Conservation (phyloP, 768 basidiomycete species). For the Mycena filopes region DNA sequence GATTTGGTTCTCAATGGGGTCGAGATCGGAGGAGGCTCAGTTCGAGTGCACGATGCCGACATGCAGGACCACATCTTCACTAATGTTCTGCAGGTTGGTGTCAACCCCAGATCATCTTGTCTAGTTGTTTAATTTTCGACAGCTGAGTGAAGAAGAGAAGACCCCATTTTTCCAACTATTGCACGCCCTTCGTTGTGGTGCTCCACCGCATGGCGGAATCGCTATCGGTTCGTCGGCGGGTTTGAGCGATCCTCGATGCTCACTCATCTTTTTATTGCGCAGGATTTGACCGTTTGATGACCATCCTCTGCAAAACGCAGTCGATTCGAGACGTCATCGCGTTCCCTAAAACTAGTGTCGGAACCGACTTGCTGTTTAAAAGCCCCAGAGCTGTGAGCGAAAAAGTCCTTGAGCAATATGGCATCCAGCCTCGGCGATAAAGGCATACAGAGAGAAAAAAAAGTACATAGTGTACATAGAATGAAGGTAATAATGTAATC, state of each 20-base stretch:
- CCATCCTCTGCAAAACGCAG: slow-evolving; percentile 86
- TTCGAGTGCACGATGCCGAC: slow-evolving; percentile 87
- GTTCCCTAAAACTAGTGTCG: slow-evolving; percentile 90
- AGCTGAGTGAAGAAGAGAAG: slow-evolving; percentile 82
- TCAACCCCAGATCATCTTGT: slow-evolving; percentile 15
- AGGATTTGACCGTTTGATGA: slow-evolving; percentile 95
- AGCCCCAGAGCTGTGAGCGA: slow-evolving; percentile 75
- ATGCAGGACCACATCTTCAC: slow-evolving; percentile 89
- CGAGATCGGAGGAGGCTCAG: slow-evolving; percentile 94
- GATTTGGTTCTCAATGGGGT: slow-evolving; percentile 94
- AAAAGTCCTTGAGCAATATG: slow-evolving; percentile 71
- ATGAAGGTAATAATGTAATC: slow-evolving; percentile 29
- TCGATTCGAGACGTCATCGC: slow-evolving; percentile 97
- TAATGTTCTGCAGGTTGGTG: slow-evolving; percentile 78
- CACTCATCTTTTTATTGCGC: slow-evolving; percentile 37
- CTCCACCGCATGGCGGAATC: slow-evolving; percentile 95
- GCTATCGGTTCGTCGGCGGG: slow-evolving; percentile 74
- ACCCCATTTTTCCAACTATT: slow-evolving; percentile 85
- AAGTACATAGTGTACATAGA: slow-evolving; percentile 29
- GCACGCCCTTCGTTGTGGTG: slow-evolving; percentile 88
- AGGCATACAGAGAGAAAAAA: slow-evolving; percentile 36
- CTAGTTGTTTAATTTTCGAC: slow-evolving; percentile 23
- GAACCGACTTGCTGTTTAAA: slow-evolving; percentile 88
- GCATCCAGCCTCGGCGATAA: slow-evolving; percentile 53
- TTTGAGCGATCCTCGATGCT: slow-evolving; percentile 1